phyloP scores from a whole-genome alignment of 2,329 filamentous ascomycete genomes.

The Volutella citrinella region DNA sequence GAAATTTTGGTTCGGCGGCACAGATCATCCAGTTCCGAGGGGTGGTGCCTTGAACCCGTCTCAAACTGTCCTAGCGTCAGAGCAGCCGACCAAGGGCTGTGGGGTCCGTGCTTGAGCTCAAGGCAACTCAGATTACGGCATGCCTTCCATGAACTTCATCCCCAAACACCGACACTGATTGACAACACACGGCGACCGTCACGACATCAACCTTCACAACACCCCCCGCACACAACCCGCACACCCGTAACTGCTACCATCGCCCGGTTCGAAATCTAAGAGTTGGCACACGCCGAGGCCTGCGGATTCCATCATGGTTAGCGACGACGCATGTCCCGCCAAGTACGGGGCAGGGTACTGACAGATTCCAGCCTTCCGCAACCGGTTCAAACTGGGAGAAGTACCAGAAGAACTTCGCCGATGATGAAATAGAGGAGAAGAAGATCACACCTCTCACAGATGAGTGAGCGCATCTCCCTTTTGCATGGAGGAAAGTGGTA shows the following conservation, averaged over 20 bases:
- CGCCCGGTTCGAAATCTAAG: background rate
- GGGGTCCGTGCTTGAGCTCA: constrained; percentile 35
- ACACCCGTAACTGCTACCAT: background rate
- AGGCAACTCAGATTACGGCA: constrained; percentile 42
- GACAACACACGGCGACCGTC: constrained; percentile 19
- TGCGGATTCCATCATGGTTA: constrained; percentile 42
- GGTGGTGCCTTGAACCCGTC: constrained; percentile 22
- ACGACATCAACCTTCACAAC: constrained; percentile 8
- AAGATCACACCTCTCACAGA: constrained; percentile 97
- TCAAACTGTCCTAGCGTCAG: constrained; percentile 21
- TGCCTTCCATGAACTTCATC: constrained; percentile 33
- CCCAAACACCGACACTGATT: too few species aligned
- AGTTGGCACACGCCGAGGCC: constrained; percentile 12
- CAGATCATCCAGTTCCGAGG: constrained; percentile 38
- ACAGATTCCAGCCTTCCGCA: constrained; percentile 89
- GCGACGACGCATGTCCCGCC: too few species aligned
- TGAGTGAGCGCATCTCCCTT: constrained; percentile 60
- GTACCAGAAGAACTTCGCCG: constrained; percentile 94
- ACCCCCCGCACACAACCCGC: constrained; percentile 3
- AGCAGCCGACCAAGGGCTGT: constrained; percentile 18
- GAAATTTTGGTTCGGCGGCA: constrained; percentile 40
- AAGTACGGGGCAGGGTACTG: too few species aligned
- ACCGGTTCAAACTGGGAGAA: constrained; percentile 97
- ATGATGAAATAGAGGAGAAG: constrained; percentile 98
- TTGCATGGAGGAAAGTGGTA: constrained; percentile 1